Percentiles rank a stretch among this genome's conserved stretches.
These are phyloP conservation scores for Wickerhamiella sergipiensis DNA, from an alignment of 805 yeast genomes.

Conservation along the genomic window DNA sequence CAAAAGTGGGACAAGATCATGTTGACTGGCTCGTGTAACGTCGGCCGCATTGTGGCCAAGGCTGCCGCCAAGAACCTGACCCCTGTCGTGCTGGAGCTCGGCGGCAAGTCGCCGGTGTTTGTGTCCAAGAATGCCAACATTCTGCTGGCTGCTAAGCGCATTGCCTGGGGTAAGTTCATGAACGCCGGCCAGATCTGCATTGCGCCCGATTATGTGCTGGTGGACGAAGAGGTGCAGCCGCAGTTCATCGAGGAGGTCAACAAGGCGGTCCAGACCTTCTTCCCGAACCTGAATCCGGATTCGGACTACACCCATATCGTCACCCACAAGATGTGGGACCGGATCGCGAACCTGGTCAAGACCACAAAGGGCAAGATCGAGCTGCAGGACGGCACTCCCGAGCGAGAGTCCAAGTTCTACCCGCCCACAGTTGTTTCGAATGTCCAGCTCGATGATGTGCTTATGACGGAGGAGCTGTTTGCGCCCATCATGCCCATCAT, in stretches of 20 bases:
- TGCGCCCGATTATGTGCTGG: conserved; percentile 65
- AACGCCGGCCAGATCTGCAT: conserved; percentile 84
- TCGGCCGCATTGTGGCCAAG: conserved; percentile 61
- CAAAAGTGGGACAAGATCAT: conserved; percentile 64
- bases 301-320: conserved; percentile 46
- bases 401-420: conserved; percentile 32
- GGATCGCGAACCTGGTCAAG: conserved; percentile 31
- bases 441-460: conserved; percentile 48
- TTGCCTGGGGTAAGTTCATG: conserved; percentile 60
- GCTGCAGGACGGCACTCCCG: conserved; percentile 16
- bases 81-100: conserved; percentile 66
- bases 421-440: conserved; percentile 58
- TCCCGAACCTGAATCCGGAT: conserved; percentile 27
- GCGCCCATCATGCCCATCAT: conserved; percentile 77
- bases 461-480: conserved; percentile 62
- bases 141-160: conserved; percentile 36
- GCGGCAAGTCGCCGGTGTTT: conserved; percentile 79
- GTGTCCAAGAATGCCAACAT: conserved; percentile 36
- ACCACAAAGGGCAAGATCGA: conserved; percentile 15
- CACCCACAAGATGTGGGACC: conserved; percentile 36
- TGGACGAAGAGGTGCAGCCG: conserved; percentile 40
- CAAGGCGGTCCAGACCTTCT: conserved; percentile 32
- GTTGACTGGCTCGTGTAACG: conserved; percentile 63
- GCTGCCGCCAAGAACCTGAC: conserved; percentile 71
- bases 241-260: conserved; percentile 33